A percentile compares a stretch with the other conserved stretches of the same genome.
These are phyloP conservation scores for Ogataea thermomethanolica DNA, from an alignment of 805 yeast genomes.

Conservation along the genomic window DNA sequence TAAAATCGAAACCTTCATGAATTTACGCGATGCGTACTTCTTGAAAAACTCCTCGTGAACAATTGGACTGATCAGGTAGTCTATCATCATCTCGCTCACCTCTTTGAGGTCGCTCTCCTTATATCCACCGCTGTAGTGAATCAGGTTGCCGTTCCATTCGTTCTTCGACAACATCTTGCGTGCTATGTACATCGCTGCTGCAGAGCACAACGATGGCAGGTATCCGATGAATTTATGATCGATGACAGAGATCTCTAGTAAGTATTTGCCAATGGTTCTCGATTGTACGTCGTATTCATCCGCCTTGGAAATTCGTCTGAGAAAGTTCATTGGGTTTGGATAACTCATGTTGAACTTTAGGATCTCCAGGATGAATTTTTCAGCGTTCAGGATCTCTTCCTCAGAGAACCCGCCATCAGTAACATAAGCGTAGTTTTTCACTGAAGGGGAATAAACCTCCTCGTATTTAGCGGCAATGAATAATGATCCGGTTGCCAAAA, in stretches of 20 bases:
- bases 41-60: conserved; percentile 90
- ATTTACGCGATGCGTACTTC: conserved; percentile 86
- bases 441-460: conserved; percentile 85
- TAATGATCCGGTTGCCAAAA: conserved; percentile 79
- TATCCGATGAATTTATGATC: conserved; percentile 72
- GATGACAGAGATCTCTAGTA: conserved; percentile 72
- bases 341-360: conserved; percentile 73
- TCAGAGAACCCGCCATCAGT: conserved; percentile 83
- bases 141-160: conserved; percentile 82
- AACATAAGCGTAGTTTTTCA: conserved; percentile 79
- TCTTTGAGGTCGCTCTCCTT: conserved; percentile 68
- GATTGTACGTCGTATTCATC: conserved; percentile 84
- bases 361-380: conserved; percentile 68
- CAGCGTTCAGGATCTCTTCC: conserved; percentile 79
- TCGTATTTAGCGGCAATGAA: conserved; percentile 92
- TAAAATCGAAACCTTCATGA: conserved; percentile 77
- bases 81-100: conserved; percentile 69
- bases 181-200: conserved; percentile 82
- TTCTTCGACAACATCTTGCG: conserved; percentile 62
- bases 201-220: conserved; percentile 78
- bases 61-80: conserved; percentile 74
- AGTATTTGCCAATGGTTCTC: conserved; percentile 80
- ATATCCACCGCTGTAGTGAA: conserved; percentile 91
- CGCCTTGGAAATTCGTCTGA: conserved; percentile 84
- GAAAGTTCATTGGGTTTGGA: conserved; percentile 87